phyloP scores from a whole-genome alignment of 148 eudicot species.

The Rhododendron kiyosumense region DNA sequence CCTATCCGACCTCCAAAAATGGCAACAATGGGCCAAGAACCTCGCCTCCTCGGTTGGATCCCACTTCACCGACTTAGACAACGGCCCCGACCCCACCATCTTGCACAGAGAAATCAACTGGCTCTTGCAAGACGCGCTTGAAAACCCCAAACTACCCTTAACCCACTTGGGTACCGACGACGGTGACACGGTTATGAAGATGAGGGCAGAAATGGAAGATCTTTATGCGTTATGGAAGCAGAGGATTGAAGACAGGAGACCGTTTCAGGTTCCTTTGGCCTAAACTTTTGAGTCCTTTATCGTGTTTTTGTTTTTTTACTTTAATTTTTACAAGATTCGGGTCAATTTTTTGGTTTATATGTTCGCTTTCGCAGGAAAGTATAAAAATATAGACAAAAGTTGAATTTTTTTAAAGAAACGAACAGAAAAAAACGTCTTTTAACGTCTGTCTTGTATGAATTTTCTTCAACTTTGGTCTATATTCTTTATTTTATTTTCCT shows the following conservation, averaged over 20 bases:
- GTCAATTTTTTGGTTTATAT: too few relatives aligned
- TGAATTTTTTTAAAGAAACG: too few relatives aligned
- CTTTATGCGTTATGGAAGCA: constrained; percentile 68
- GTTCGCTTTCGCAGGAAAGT: too few relatives aligned
- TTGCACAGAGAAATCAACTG: constrained; percentile 73
- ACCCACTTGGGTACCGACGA: constrained; percentile 18
- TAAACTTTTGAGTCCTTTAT: neutral
- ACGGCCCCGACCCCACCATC: constrained; percentile 54
- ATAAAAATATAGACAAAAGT: too few relatives aligned
- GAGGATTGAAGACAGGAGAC: constrained; percentile 71
- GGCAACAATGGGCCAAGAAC: constrained; percentile 67
- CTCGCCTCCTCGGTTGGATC: constrained; percentile 48
- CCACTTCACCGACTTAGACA: constrained; percentile 42
- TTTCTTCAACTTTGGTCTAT: neutral
- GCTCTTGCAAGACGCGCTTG: constrained; percentile 71
- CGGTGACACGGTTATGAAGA: constrained; percentile 10
- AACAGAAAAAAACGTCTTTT: neutral
- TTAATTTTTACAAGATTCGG: neutral
- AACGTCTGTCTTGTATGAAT: neutral
- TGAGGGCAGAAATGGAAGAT: constrained; percentile 48
- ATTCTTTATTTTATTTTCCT: too few relatives aligned
- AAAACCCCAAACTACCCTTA: constrained; percentile 27
- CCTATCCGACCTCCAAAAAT: constrained; percentile 46
- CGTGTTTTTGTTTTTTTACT: too few relatives aligned
- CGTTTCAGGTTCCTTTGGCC: constrained; percentile 36